These are phyloP conservation scores for Quercus agrifolia DNA, from an alignment of 306 rosid genomes.

Conservation along the genomic window DNA sequence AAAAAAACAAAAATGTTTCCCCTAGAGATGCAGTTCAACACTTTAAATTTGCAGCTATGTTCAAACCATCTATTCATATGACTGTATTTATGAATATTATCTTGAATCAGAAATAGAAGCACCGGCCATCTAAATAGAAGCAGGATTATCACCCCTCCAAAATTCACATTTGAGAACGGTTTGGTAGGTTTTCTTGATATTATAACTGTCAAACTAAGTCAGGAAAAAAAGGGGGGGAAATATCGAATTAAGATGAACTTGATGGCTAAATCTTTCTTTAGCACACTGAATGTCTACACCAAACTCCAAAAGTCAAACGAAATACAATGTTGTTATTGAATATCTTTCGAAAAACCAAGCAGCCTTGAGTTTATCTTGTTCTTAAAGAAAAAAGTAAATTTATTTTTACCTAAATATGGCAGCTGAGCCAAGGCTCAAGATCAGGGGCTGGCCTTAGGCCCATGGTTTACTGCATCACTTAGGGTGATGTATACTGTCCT, in stretches of 20 bases:
- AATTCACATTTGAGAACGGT: background rate
- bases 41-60: background rate
- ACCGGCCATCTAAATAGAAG: background rate
- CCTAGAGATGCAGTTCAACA: background rate
- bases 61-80: background rate
- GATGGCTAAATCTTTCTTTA: too few species aligned
- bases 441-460: background rate
- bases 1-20: background rate
- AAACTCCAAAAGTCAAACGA: too few species aligned
- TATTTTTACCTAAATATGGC: background rate
- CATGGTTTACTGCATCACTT: background rate
- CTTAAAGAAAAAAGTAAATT: background rate
- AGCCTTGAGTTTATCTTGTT: background rate
- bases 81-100: background rate
- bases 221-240: too few species aligned
- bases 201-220: background rate
- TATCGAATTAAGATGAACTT: too few species aligned
- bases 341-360: background rate
- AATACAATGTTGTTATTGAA: background rate
- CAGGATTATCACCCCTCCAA: background rate
- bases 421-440: background rate
- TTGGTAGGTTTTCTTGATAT: background rate
- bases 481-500: background rate
- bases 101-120: background rate
- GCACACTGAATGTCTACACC: too few species aligned